Evolutionary conservation across 495 filamentous ascomycete genomes (phyloP).

Genomic region (Aspergillus cavernicola): DNA sequence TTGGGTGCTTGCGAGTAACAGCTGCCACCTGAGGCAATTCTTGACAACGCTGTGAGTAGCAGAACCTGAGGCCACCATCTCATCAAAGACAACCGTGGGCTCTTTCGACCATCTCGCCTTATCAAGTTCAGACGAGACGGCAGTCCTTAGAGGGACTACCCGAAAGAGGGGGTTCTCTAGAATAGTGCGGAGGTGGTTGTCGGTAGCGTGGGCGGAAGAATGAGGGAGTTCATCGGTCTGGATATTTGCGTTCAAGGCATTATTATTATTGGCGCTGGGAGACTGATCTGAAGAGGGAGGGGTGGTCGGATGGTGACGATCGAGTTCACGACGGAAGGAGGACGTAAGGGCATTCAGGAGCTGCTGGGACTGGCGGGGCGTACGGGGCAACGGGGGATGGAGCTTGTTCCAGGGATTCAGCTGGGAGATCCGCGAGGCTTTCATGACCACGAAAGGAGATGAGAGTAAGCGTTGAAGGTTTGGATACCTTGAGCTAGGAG

Average conservation of each 20-base stretch:
- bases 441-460: slow-evolving; percentile 33
- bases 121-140: slow-evolving; percentile 10
- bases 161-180: slow-evolving; percentile 65
- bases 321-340: slow-evolving; percentile 74
- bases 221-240: slow-evolving; percentile 16
- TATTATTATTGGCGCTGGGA: slow-evolving; percentile 14
- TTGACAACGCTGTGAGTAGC: slow-evolving; percentile 20
- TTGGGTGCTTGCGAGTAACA: slow-evolving; percentile 24
- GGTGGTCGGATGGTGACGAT: slow-evolving; percentile 55
- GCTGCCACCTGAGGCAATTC: slow-evolving; percentile 33
- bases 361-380: slow-evolving; percentile 59
- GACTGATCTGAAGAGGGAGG: slow-evolving; percentile 23
- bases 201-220: slow-evolving; percentile 38
- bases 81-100: slow-evolving; percentile 41
- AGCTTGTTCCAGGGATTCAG: slow-evolving; percentile 57
- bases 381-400: slow-evolving; percentile 67
- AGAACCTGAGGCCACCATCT: slow-evolving; percentile 37
- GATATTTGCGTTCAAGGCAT: background rate
- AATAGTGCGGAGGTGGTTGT: slow-evolving; percentile 59
- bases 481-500: background rate
- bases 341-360: slow-evolving; percentile 66
- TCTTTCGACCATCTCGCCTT: slow-evolving; percentile 25
- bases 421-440: slow-evolving; percentile 30
- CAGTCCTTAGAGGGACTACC: slow-evolving; percentile 26
- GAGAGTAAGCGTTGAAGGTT: background rate